These are phyloP conservation scores for grape (Vitis vinifera) DNA, from an alignment of 164 flowering plant genomes.

Conservation along the genomic window ASM3070453v1 NC_081823.1:105001-105500, in stretches of 20 bases:
- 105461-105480: constrained; percentile 71
- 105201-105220: constrained; percentile 47
- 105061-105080: constrained; percentile 69
- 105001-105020: too few species aligned
- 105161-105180: constrained; percentile 40
- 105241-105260: constrained; percentile 75
- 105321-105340: constrained; percentile 51
- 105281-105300: constrained; percentile 37
- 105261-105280: constrained; percentile 52
- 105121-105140: constrained; percentile 35
- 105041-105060: background rate
- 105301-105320: constrained; percentile 71
- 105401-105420: constrained; percentile 37
- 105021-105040: too few species aligned
- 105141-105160: constrained; percentile 44
- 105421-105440: constrained; percentile 37
- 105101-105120: constrained; percentile 37
- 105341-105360: constrained; percentile 87
- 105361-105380: constrained; percentile 47
- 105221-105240: constrained; percentile 47
- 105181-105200: constrained; percentile 40
- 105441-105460: constrained; percentile 62
- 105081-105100: constrained; percentile 56
- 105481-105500: constrained; percentile 67
- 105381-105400: constrained; percentile 63